Evolutionary conservation across 805 yeast species (phyloP).

Genomic region (Saccharomyces mikatae): DNA sequence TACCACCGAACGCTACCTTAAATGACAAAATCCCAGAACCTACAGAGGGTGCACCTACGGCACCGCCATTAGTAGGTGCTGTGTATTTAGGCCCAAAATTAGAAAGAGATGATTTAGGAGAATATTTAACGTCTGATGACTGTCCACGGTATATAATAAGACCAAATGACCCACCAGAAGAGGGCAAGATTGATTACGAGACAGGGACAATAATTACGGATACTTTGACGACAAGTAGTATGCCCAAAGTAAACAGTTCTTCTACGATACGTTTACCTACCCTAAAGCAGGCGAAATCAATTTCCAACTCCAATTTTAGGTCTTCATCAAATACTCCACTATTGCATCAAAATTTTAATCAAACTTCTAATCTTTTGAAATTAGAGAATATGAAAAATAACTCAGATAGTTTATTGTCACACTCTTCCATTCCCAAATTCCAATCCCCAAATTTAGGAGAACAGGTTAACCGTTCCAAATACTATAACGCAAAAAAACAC

Average conservation of each 20-base stretch:
- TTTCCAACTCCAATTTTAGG: neutral
- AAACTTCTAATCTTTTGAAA: neutral
- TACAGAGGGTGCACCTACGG: constrained; percentile 67
- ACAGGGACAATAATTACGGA: constrained; percentile 24
- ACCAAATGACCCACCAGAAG: constrained; percentile 36
- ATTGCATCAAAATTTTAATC: neutral
- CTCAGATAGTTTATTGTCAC: neutral
- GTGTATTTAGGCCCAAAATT: constrained; percentile 73
- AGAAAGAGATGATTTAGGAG: constrained; percentile 77
- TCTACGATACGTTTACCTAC: constrained; percentile 15
- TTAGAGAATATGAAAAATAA: neutral
- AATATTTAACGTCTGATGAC: constrained; percentile 46
- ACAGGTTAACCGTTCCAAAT: neutral
- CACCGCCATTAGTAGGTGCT: constrained; percentile 90
- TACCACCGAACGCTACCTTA: constrained; percentile 68
- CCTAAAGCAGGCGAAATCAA: constrained; percentile 9
- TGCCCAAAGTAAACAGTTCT: constrained; percentile 17
- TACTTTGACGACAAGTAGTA: constrained; percentile 12
- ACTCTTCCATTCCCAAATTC: neutral
- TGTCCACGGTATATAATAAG: constrained; percentile 38
- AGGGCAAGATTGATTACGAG: constrained; percentile 28
- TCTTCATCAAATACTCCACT: neutral
- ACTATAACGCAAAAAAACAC: neutral
- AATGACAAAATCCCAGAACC: constrained; percentile 78
- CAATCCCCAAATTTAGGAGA: neutral